Conservation (phyloP, 371 early-diverging fungal species). For the Mortierella sp. region DNA sequence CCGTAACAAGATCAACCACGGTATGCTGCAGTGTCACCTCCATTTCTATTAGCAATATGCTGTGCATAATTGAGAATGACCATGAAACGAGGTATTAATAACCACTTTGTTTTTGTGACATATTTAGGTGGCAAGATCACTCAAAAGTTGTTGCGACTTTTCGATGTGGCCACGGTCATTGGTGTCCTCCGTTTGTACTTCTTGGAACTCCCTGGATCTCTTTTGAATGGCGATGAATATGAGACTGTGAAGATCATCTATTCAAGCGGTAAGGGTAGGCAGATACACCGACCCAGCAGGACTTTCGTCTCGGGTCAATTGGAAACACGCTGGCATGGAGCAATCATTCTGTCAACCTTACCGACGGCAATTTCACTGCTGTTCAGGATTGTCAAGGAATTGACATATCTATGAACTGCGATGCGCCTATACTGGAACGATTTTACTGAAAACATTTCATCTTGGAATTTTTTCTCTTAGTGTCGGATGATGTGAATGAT, state of each 20-base stretch:
- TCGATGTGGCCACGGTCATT: slow-evolving; percentile 71
- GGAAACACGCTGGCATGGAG: not conserved
- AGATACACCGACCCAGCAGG: not conserved
- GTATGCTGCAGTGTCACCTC: slow-evolving; percentile 20
- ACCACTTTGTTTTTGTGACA: not conserved
- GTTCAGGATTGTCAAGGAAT: not conserved
- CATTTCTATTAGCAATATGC: not conserved
- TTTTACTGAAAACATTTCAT: not conserved
- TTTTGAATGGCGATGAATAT: slow-evolving; percentile 79
- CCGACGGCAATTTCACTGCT: not conserved
- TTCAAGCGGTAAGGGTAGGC: slow-evolving; percentile 61
- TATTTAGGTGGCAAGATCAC: slow-evolving; percentile 62
- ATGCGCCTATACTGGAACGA: not conserved
- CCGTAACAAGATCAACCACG: slow-evolving; percentile 73
- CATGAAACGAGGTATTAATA: not conserved
- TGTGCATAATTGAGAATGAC: not conserved
- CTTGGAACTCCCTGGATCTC: slow-evolving; percentile 78
- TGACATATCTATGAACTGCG: not conserved
- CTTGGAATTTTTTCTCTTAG: slow-evolving; percentile 14
- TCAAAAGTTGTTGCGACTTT: slow-evolving; percentile 64
- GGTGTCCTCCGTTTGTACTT: slow-evolving; percentile 78
- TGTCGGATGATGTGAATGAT: slow-evolving; percentile 56
- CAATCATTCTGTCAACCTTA: not conserved
- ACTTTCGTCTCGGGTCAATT: not conserved
- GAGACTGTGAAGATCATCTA: slow-evolving; percentile 80